Conservation (phyloP, 2,329 filamentous ascomycete species). For the Rhynchosporium secalis region DNA sequence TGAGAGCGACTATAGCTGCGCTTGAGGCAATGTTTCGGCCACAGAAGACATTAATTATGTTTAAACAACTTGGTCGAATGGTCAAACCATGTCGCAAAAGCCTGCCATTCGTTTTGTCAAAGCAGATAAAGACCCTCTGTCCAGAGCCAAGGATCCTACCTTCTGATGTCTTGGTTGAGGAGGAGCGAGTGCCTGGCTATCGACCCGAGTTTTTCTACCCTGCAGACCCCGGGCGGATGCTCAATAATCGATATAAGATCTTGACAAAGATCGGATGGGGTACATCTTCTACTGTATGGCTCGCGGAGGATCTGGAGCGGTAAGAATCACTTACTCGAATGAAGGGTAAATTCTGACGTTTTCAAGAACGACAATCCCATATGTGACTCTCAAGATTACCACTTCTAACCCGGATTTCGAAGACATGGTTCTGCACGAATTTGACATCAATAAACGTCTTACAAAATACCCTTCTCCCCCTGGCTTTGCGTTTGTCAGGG, state of each 20-base stretch:
- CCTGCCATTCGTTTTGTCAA: conserved; percentile 9
- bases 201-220: conserved; percentile 19
- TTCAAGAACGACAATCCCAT: conserved; percentile 9
- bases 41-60: conserved; percentile 12
- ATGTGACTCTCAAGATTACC: conserved; percentile 18
- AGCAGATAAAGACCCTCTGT: conserved; percentile 8
- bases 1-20: neutral
- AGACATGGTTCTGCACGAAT: conserved; percentile 14
- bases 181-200: conserved; percentile 20
- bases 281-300: conserved; percentile 19
- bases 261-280: conserved; percentile 22
- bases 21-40: neutral
- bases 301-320: conserved; percentile 18
- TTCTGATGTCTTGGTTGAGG: conserved; percentile 12
- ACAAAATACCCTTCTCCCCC: conserved; percentile 8
- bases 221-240: conserved; percentile 15
- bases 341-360: conserved; percentile 6
- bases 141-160: conserved; percentile 14
- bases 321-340: conserved; percentile 7
- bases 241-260: conserved; percentile 19
- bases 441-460: conserved; percentile 14
- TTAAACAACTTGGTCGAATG: conserved; percentile 14
- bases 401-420: conserved; percentile 9
- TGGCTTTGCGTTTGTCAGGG: conserved; percentile 18
- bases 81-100: conserved; percentile 6